Evolutionary conservation across 2,329 filamentous ascomycete genomes (phyloP).

Genomic region (Neurospora crassa): DNA sequence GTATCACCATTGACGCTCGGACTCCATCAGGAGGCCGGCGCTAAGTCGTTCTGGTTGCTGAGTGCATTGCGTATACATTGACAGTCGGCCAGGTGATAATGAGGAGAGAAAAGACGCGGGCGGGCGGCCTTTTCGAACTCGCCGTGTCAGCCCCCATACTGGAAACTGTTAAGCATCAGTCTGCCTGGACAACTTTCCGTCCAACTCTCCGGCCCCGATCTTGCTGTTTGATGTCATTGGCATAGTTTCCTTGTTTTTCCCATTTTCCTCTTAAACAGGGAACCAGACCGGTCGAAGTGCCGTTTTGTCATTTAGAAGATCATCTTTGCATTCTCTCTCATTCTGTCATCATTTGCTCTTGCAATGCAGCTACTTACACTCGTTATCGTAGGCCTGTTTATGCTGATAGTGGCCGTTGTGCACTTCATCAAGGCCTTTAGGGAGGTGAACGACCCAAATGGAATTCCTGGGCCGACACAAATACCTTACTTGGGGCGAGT

Average conservation of each 20-base stretch:
- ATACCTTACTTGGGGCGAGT: conserved; percentile 28
- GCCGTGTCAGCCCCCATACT: background rate
- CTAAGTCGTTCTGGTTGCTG: background rate
- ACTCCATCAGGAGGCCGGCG: background rate
- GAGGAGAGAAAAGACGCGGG: background rate
- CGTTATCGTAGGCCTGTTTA: background rate
- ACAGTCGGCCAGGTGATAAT: background rate
- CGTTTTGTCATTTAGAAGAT: background rate
- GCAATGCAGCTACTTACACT: background rate
- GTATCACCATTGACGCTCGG: background rate
- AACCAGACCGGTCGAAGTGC: background rate
- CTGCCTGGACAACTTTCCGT: background rate
- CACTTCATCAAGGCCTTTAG: conserved; percentile 20
- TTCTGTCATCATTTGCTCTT: background rate
- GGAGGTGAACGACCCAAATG: conserved; percentile 22
- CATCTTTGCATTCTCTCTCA: background rate
- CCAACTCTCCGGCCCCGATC: background rate
- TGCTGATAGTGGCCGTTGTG: background rate
- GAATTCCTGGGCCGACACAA: conserved; percentile 23
- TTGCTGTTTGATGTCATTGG: background rate
- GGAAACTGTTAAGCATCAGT: background rate
- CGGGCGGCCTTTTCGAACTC: background rate
- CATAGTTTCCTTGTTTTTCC: background rate
- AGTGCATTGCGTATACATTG: background rate
- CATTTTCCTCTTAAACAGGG: background rate